Base-by-base conservation (phyloP, 139 green algal species). In the Cymbomonas tetramitiformis region DNA sequence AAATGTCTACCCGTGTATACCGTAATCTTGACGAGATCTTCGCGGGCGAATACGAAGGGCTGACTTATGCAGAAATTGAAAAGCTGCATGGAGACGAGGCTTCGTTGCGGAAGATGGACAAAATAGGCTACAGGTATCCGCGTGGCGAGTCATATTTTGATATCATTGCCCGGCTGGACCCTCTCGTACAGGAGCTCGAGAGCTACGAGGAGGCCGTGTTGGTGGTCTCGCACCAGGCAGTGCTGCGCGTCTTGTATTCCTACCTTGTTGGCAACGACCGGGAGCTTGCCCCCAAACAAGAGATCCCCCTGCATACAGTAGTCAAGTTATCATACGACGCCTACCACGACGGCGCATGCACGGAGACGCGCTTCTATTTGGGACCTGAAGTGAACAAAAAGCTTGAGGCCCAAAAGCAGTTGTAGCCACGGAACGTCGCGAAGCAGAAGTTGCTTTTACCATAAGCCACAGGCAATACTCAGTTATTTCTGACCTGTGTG, bases 11-110 rank as follows among this genome's bases (percentile, higher is more conserved):
- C 6, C 43, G 62, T 2, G 38, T 62, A 8, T 58, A 59, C 43
- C 31, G 61, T 7, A 57, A 56, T 33, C 47, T 78, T 40, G 70
- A 78, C 55, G 70, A 78, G 52, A 73, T 78, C 52, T 68, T 70
- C 41, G 70, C 70, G n/a, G 70, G 70, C 28, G 44, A 71, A 2
- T 74, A 66, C 62, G 70, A 78, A 24, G 70, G 70, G 6, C 71
- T 78, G 66, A 78, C 70, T 24, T 78, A 78, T 55, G 47, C 64
- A 21, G 66, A 78, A 55, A 78, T 78, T 46, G 43, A 69, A 51
- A 30, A 63, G 25, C 30, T 25, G 8, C 66, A 68, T 46, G 65
- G 65, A 0, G 66, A 75, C 4, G 70, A 78, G 47, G 74, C 65
- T 34, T 23, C 29, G 30, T 18, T 49, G 32, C 34, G 64, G 19